phyloP scores from a whole-genome alignment of 1,139 yeast genomes.

The Geotrichum restrictum region DNA sequence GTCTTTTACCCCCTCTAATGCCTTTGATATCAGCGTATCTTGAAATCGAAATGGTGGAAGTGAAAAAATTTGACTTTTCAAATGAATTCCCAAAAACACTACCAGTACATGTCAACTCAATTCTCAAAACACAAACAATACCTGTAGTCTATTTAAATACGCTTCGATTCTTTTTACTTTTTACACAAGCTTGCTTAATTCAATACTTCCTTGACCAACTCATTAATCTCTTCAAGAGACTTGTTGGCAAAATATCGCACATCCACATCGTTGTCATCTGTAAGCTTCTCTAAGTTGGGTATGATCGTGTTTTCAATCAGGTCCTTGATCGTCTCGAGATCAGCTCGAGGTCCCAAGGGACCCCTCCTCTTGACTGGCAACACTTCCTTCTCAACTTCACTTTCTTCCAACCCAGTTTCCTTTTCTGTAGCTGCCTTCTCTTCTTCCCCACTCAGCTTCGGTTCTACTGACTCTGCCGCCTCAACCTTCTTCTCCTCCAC shows the following conservation, averaged over 20 bases:
- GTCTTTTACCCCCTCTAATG: no score
- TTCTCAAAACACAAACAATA: no score
- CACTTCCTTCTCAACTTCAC: slow-evolving; percentile 21
- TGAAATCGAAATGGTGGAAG: background rate
- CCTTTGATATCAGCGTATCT: no score
- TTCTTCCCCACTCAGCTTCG: no score
- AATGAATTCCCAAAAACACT: background rate
- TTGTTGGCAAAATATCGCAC: slow-evolving; percentile 80
- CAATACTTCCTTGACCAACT: slow-evolving; percentile 15
- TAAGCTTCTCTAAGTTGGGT: slow-evolving; percentile 61
- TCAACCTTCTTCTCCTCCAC: slow-evolving; percentile 2
- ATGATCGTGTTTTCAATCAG: slow-evolving; percentile 55
- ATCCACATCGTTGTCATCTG: slow-evolving; percentile 76
- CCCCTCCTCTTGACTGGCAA: slow-evolving; percentile 16
- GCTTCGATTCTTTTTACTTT: background rate
- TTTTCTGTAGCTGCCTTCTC: background rate
- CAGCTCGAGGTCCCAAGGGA: slow-evolving; percentile 22
- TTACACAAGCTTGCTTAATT: background rate
- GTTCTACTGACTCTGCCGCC: no score
- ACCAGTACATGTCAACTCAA: background rate
- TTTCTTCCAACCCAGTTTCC: slow-evolving; percentile 1
- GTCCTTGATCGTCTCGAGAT: slow-evolving; percentile 30
- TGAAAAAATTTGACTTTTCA: background rate
- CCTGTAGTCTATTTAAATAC: background rate
- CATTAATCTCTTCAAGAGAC: slow-evolving; percentile 40